phyloP scores from a whole-genome alignment of 345 rosid species.

The Aethionema arabicum region DNA sequence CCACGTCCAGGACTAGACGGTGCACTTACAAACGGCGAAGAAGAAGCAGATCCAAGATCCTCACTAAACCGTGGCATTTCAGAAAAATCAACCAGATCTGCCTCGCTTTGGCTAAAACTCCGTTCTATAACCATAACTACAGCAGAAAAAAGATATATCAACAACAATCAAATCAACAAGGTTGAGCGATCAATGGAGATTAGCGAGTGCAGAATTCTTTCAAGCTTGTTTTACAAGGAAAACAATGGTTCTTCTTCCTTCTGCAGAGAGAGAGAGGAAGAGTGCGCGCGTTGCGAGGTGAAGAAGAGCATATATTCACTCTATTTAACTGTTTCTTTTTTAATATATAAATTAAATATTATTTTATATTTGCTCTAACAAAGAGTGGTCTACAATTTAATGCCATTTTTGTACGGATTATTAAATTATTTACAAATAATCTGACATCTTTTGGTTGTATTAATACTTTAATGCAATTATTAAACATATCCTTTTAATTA shows the following conservation, averaged over 20 bases:
- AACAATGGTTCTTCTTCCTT: slow-evolving; percentile 6
- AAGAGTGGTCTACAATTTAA: no score
- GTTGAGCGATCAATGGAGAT: slow-evolving; percentile 12
- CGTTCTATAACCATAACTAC: no score
- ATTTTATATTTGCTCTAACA: no score
- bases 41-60: slow-evolving; percentile 46
- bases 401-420: no score
- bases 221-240: slow-evolving; percentile 36
- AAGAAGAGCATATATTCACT: slow-evolving; percentile 28
- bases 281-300: slow-evolving; percentile 40
- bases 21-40: slow-evolving; percentile 96
- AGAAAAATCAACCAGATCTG: not conserved
- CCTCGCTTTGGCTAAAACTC: slow-evolving; percentile 21
- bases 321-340: not conserved
- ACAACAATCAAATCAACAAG: slow-evolving; percentile 10
- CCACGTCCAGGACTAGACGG: slow-evolving; percentile 92
- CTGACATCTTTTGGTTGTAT: no score
- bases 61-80: slow-evolving; percentile 34
- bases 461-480: no score
- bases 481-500: no score
- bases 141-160: not conserved
- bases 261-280: slow-evolving; percentile 15
- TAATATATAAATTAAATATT: no score
- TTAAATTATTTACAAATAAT: no score
- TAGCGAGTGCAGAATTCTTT: not conserved